These are phyloP conservation scores for Quercus phellos DNA, from an alignment of 331 rosid species.

Conservation along the genomic window DNA sequence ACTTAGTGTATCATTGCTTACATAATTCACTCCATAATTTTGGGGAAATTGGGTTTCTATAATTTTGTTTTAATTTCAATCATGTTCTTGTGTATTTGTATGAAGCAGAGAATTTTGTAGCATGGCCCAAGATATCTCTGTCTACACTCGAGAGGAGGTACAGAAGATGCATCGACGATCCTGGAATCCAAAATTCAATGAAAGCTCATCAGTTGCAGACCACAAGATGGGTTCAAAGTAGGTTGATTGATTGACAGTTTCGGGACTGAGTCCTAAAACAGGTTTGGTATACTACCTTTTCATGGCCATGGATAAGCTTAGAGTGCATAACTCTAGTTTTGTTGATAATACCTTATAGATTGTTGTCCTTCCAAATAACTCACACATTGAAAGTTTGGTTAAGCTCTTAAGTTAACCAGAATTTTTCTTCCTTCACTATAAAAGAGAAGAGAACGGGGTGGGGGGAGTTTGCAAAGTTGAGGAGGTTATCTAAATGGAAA, in stretches of 20 bases:
- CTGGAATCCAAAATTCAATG: constrained; percentile 31
- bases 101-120: constrained; percentile 72
- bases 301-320: not conserved
- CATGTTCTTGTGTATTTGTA: not conserved
- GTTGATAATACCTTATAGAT: not conserved
- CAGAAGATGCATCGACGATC: constrained; percentile 90
- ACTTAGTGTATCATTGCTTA: not conserved
- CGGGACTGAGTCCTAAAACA: not conserved
- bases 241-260: not conserved
- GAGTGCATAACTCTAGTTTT: not conserved
- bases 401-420: not conserved
- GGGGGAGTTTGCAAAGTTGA: too few species aligned
- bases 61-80: not conserved
- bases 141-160: constrained; percentile 88
- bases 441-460: too few species aligned
- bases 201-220: not conserved
- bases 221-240: not conserved
- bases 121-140: constrained; percentile 79
- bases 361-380: not conserved
- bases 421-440: not conserved
- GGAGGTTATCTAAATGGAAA: too few species aligned
- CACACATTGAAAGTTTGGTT: not conserved
- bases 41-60: not conserved
- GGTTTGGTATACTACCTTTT: not conserved
- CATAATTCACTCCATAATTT: not conserved